Percentiles rank a stretch among this genome's conserved stretches.
Conservation (phyloP, 257 asterid genomes). For the Misopates orontium region DNA sequence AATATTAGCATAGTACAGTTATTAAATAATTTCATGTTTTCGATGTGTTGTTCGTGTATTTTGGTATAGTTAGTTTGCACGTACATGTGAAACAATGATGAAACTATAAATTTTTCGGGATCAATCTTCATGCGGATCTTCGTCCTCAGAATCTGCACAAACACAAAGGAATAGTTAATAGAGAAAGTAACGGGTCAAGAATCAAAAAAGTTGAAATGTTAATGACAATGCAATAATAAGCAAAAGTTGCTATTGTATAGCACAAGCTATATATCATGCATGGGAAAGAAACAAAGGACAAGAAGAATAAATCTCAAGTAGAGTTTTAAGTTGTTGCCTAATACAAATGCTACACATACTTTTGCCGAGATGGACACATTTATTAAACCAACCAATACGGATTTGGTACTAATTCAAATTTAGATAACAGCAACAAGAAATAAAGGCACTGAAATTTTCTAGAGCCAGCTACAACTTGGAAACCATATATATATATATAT, state of each 20-base stretch:
- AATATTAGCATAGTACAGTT: no score
- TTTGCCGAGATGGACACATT: no score
- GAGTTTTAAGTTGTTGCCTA: no score
- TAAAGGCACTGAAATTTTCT: slow-evolving; percentile 5
- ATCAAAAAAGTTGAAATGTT: neutral
- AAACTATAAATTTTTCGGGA: slow-evolving; percentile 7
- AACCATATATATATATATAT: neutral
- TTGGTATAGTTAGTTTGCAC: neutral
- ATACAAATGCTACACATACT: no score
- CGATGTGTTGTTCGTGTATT: neutral
- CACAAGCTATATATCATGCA: no score
- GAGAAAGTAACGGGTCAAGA: neutral
- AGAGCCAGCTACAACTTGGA: neutral
- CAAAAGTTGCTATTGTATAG: neutral
- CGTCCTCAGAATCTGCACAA: slow-evolving; percentile 77
- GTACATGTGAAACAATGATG: slow-evolving; percentile 15
- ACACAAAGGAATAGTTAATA: slow-evolving; percentile 14
- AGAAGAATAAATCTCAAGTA: no score
- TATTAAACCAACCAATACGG: no score
- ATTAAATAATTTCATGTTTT: no score
- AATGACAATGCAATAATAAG: neutral
- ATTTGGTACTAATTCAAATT: neutral
- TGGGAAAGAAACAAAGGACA: no score
- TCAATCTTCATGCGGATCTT: slow-evolving; percentile 72
- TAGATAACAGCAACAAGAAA: slow-evolving; percentile 1